A percentile compares a stretch with the other conserved stretches of the same genome.
These are phyloP conservation scores for Tricholoma hemisulphureum DNA, from an alignment of 768 basidiomycete genomes.

Conservation along the genomic window DNA sequence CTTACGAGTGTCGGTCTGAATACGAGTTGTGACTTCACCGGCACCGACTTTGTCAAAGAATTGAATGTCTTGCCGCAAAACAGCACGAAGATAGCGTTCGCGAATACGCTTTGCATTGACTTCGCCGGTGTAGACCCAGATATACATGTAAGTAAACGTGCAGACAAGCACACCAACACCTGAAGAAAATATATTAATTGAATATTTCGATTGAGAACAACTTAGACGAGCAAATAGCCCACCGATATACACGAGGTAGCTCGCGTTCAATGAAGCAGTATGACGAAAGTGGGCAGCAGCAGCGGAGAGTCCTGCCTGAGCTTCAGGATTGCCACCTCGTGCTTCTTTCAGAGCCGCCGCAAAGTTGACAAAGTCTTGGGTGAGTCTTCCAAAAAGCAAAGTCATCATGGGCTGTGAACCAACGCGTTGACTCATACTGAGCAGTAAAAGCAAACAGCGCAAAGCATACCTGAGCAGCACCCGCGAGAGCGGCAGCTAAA, in stretches of 20 bases:
- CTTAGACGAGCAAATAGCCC: too few species aligned
- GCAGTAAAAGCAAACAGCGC: too few species aligned
- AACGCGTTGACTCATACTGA: too few species aligned
- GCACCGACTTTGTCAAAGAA: slow-evolving; percentile 93
- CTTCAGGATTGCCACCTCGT: slow-evolving; percentile 25
- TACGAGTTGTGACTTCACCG: slow-evolving; percentile 93
- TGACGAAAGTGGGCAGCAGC: slow-evolving; percentile 50
- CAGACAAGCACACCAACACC: slow-evolving; percentile 73
- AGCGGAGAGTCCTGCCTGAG: slow-evolving; percentile 28
- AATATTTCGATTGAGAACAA: too few species aligned
- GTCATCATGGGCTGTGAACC: slow-evolving; percentile 65
- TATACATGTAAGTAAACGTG: slow-evolving; percentile 70
- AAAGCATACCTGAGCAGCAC: slow-evolving; percentile 71
- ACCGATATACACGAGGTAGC: slow-evolving; percentile 70
- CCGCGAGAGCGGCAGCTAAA: slow-evolving; percentile 67
- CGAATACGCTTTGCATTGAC: slow-evolving; percentile 80
- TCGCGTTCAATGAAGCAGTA: slow-evolving; percentile 54
- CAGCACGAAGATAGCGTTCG: slow-evolving; percentile 74
- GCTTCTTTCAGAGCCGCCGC: slow-evolving; percentile 25
- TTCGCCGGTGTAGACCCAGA: slow-evolving; percentile 77
- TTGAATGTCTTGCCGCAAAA: slow-evolving; percentile 83
- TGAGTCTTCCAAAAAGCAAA: slow-evolving; percentile 81
- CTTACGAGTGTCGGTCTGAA: slow-evolving; percentile 83
- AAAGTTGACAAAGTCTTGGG: slow-evolving; percentile 70
- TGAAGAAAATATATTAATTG: too few species aligned